Percentiles rank a stretch among this genome's conserved stretches.
These are phyloP conservation scores for Beauveria sp. DNA, from an alignment of 2,329 filamentous ascomycete species.

Conservation along the genomic window DNA sequence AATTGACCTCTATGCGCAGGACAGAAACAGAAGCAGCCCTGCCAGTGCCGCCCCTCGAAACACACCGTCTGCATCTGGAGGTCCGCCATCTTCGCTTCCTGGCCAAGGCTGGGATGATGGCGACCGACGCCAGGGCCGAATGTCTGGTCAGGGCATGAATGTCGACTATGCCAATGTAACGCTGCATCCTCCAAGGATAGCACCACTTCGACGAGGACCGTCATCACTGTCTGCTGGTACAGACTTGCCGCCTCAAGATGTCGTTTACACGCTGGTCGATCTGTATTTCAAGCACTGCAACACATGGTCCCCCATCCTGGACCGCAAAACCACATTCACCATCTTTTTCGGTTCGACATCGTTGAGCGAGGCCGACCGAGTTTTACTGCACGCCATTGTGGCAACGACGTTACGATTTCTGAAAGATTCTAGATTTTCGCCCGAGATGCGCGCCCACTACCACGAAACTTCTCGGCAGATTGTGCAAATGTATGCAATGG, in stretches of 20 bases:
- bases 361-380: slow-evolving; percentile 30
- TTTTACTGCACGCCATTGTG: slow-evolving; percentile 36
- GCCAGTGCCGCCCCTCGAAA: slow-evolving; percentile 7
- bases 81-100: slow-evolving; percentile 6
- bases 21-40: slow-evolving; percentile 17
- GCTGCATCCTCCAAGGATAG: neutral
- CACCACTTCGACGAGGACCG: slow-evolving; percentile 17
- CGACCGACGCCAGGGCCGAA: slow-evolving; percentile 3
- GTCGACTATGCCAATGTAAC: neutral
- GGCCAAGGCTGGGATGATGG: slow-evolving; percentile 8
- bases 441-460: slow-evolving; percentile 31
- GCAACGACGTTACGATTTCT: slow-evolving; percentile 35
- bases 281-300: slow-evolving; percentile 59
- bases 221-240: slow-evolving; percentile 30
- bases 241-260: slow-evolving; percentile 51
- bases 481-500: slow-evolving; percentile 35
- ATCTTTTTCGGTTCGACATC: slow-evolving; percentile 34
- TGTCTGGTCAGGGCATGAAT: neutral
- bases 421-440: slow-evolving; percentile 30
- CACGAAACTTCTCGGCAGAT: slow-evolving; percentile 31
- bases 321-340: slow-evolving; percentile 34
- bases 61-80: slow-evolving; percentile 4
- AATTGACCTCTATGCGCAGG: slow-evolving; percentile 19
- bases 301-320: slow-evolving; percentile 45
- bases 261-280: slow-evolving; percentile 52